Conservation (phyloP, 805 yeast genomes). For the Wickerhamiella hasegawae region DNA sequence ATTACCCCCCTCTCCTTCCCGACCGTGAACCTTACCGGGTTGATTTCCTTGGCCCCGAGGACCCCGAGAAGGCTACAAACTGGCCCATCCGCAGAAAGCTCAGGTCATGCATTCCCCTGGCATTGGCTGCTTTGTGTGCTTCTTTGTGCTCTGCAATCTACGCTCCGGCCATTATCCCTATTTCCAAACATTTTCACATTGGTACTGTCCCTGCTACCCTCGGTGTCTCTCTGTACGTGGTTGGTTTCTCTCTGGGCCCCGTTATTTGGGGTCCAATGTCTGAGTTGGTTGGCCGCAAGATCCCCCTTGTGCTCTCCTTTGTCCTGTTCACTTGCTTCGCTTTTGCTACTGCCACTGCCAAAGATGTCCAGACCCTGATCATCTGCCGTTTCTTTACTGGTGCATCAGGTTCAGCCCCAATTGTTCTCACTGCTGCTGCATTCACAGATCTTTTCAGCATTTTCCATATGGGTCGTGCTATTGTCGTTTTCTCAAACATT, state of each 20-base stretch:
- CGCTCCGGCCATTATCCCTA: conserved; percentile 27
- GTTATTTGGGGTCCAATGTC: conserved; percentile 47
- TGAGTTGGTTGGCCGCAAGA: conserved; percentile 35
- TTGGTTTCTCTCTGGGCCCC: conserved; percentile 58
- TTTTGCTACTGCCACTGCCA: conserved; percentile 35
- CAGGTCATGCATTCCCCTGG: conserved; percentile 25
- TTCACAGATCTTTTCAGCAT: conserved; percentile 42
- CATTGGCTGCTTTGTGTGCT: conserved; percentile 34
- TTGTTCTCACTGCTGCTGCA: conserved; percentile 46
- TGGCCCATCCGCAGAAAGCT: conserved; percentile 42
- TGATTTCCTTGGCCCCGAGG: conserved; percentile 60
- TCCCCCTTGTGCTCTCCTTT: conserved; percentile 26
- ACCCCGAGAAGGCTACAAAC: conserved; percentile 68
- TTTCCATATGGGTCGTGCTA: conserved; percentile 35
- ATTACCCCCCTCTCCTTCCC: conserved; percentile 6
- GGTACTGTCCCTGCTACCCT: conserved; percentile 29
- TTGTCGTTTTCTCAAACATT: conserved; percentile 33
- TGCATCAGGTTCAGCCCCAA: conserved; percentile 42
- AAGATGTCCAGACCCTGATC: conserved; percentile 35
- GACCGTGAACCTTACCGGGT: conserved; percentile 25
- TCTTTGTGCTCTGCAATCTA: conserved; percentile 78
- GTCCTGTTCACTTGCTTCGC: conserved; percentile 24
- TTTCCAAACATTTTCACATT: background rate
- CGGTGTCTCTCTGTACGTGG: conserved; percentile 40
- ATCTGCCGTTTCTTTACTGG: conserved; percentile 44